Base-by-base conservation (phyloP, 352 stramenopile genomes). In the Phytophthora rubi region DNA sequence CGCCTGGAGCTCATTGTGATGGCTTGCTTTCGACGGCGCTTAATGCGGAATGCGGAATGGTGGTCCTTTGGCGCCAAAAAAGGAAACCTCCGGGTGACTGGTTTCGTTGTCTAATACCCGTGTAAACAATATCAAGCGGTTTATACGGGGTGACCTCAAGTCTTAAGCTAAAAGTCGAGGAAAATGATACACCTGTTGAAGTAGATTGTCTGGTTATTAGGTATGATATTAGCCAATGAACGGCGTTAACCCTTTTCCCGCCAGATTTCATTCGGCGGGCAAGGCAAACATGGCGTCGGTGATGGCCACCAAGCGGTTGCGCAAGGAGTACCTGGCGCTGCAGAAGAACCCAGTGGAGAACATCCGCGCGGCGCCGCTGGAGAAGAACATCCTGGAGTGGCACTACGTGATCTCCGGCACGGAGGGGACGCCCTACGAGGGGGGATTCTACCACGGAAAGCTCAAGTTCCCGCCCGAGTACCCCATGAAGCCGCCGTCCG, bases 331-430 rank as follows among this genome's bases (percentile, higher is more conserved):
- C 62, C 73, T 95, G 59, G 77, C 82, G 33, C 69, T 98, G 48
- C 77, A 90, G 65, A 96, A 92, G 71, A 93, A 91, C 56, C 93
- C 94, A 15, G 84, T 91, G 64, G 82, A 90, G 69, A 97, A 96
- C 79, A 97, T 98, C 55, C 77, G 79, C 37, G 91, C 93, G 28
- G 78, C 80, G 45, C 93, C 95, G 35, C 74, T 95, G 67, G 92
- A 98, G 80, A 85, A 83, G 63, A 98, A 98, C 73, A 98, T 99
- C 65, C 80, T 98, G n/a, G 93, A 98, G 81, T 98, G 96, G 91
- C 92, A 98, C 73, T 98, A 98, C 75, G 93, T 98, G 30, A 90
- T 98, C 62, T 77, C 71, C 5, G 85, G 85, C 44, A 92, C 84
- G 26, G 47, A 71, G 5, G 81, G 77, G 55, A 73, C 81, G 62